Percentiles rank a stretch among this genome's conserved stretches.
Conservation (phyloP, 495 filamentous ascomycete species). For the Penicillium herquei region DNA sequence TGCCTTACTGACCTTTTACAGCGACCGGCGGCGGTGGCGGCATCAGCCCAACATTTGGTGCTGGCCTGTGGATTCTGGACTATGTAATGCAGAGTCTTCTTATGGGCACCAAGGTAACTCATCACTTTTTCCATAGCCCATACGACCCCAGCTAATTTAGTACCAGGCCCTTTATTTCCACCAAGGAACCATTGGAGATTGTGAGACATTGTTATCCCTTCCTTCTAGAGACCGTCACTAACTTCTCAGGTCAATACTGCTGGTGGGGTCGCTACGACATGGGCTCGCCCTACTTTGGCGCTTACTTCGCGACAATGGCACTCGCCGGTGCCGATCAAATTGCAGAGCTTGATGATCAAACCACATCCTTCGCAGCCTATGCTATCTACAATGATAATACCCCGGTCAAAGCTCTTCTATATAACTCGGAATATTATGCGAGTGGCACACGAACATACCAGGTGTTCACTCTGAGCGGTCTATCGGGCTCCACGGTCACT, state of each 20-base stretch:
- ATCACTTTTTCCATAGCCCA: too few species aligned
- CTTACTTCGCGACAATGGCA: slow-evolving; percentile 52
- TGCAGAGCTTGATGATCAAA: slow-evolving; percentile 50
- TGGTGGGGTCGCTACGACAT: slow-evolving; percentile 58
- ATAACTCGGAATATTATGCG: slow-evolving; percentile 59
- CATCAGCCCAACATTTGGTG: slow-evolving; percentile 58
- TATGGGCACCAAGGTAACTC: slow-evolving; percentile 37
- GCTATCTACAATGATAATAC: slow-evolving; percentile 44
- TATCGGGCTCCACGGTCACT: slow-evolving; percentile 34
- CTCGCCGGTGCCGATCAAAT: slow-evolving; percentile 51
- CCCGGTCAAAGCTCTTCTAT: slow-evolving; percentile 46
- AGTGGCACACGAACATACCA: slow-evolving; percentile 45
- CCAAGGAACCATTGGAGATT: slow-evolving; percentile 60
- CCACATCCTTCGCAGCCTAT: slow-evolving; percentile 50
- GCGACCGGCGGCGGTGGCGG: slow-evolving; percentile 36
- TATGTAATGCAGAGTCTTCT: slow-evolving; percentile 52
- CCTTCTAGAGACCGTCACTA: background rate
- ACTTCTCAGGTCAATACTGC: slow-evolving; percentile 50
- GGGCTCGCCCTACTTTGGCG: slow-evolving; percentile 58
- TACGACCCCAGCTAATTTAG: background rate
- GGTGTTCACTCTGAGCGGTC: slow-evolving; percentile 45
- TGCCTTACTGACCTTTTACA: slow-evolving; percentile 7
- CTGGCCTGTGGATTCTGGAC: slow-evolving; percentile 60
- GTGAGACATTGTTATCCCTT: slow-evolving; percentile 16
- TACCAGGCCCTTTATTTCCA: slow-evolving; percentile 52